Percentiles rank a stretch among this genome's conserved stretches.
phyloP scores from a whole-genome alignment of 2,329 filamentous ascomycete species.

The Fusarium poae region DNA sequence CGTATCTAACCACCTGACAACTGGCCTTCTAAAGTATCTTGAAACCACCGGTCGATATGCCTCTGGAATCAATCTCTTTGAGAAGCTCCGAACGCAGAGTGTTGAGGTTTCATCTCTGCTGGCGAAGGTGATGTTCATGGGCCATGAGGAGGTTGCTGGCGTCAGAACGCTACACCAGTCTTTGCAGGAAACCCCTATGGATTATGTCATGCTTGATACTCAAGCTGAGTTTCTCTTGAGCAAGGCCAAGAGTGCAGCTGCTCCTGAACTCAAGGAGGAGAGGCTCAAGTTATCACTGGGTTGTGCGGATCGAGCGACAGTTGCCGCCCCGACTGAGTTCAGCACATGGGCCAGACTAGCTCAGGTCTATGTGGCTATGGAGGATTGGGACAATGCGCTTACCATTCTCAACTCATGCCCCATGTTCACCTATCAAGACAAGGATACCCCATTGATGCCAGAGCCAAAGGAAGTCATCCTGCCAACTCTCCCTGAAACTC shows the following conservation, averaged over 20 bases:
- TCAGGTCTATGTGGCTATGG: conserved; percentile 92
- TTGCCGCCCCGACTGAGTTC: conserved; percentile 96
- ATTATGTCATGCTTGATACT: conserved; percentile 94
- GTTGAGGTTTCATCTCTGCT: conserved; percentile 94
- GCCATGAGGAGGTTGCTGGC: conserved; percentile 96
- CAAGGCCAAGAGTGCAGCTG: conserved; percentile 75
- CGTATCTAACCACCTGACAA: conserved; percentile 94
- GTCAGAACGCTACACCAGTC: conserved; percentile 89
- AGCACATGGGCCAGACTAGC: conserved; percentile 95
- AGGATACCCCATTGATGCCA: conserved; percentile 94
- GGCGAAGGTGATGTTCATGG: conserved; percentile 91
- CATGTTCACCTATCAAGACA: conserved; percentile 99
- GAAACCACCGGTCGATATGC: conserved; percentile 93
- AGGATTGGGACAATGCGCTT: conserved; percentile 96
- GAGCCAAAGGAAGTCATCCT: conserved; percentile 90
- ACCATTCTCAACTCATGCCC: conserved; percentile 97
- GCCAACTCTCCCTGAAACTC: conserved; percentile 87
- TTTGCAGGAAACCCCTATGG: conserved; percentile 93
- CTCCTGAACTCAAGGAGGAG: conserved; percentile 69
- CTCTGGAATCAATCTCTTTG: conserved; percentile 96
- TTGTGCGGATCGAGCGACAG: conserved; percentile 93
- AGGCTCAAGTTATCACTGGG: conserved; percentile 88
- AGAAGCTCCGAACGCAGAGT: conserved; percentile 91
- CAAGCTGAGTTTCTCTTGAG: conserved; percentile 92
- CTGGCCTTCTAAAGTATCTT: conserved; percentile 94